Conservation (phyloP, 345 rosid species). For the Dovyalis caffra region DNA sequence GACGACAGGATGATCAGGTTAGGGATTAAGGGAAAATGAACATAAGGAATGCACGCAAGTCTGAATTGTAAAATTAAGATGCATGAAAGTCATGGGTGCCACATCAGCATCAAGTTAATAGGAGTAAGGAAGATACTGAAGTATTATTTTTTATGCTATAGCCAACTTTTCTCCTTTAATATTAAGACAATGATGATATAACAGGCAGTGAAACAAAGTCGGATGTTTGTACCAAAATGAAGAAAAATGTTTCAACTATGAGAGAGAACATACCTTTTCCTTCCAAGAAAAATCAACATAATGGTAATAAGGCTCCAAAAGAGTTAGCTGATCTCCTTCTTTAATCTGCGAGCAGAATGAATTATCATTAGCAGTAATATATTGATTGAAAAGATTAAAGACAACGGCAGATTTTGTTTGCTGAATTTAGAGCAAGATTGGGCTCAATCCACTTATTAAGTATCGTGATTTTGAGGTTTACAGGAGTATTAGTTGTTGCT, state of each 20-base stretch:
- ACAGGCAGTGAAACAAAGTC: background rate
- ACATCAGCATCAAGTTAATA: too few species aligned
- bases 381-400: background rate
- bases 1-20: too few species aligned
- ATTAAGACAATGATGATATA: background rate
- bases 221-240: background rate
- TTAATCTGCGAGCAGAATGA: slow-evolving; percentile 45
- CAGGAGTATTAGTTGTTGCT: background rate
- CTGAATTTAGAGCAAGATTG: background rate
- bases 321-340: slow-evolving; percentile 58
- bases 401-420: background rate
- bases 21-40: too few species aligned
- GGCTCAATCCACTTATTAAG: background rate
- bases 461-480: background rate
- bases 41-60: too few species aligned
- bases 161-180: too few species aligned
- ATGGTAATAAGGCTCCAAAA: slow-evolving; percentile 50
- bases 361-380: background rate
- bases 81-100: too few species aligned
- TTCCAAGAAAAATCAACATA: slow-evolving; percentile 53
- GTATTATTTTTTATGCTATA: too few species aligned
- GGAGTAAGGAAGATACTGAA: too few species aligned
- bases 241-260: background rate
- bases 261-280: slow-evolving; percentile 47
- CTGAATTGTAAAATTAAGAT: too few species aligned